A percentile compares a stretch with the other conserved stretches of the same genome.
These are phyloP conservation scores for Penicillium maclennaniae DNA, from an alignment of 495 filamentous ascomycete species.

Conservation along the genomic window DNA sequence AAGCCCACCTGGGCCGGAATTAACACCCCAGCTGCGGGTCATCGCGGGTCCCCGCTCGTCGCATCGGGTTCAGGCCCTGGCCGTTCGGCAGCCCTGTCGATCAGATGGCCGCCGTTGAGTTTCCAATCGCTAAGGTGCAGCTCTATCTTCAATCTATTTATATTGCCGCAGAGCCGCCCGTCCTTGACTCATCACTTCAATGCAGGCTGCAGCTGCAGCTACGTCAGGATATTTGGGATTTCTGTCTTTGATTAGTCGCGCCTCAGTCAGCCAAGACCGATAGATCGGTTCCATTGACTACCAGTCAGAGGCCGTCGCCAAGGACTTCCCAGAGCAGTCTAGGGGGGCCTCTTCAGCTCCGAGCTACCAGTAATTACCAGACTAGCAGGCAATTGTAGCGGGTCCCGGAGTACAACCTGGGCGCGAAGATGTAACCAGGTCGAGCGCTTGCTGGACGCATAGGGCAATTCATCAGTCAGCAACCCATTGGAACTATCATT, in stretches of 20 bases:
- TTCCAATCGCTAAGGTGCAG: constrained; percentile 12
- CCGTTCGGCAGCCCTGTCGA: constrained; percentile 3
- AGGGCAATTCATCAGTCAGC: constrained; percentile 5
- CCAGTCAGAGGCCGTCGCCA: constrained; percentile 4
- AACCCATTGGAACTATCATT: constrained; percentile 1
- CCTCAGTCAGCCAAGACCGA: constrained; percentile 8
- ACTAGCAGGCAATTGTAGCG: background rate
- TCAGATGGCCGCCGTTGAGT: constrained; percentile 19
- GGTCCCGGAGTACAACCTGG: constrained; percentile 11
- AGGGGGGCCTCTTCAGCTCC: background rate
- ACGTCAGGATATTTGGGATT: no score
- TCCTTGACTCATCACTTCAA: background rate
- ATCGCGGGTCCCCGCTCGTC: constrained; percentile 18
- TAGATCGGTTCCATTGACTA: constrained; percentile 4
- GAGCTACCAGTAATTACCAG: background rate
- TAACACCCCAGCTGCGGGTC: constrained; percentile 6
- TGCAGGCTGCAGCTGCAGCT: background rate
- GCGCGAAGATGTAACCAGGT: constrained; percentile 13
- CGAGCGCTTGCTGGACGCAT: constrained; percentile 9
- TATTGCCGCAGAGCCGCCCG: background rate
- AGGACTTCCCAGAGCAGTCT: background rate
- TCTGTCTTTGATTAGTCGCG: background rate
- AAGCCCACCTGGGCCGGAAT: constrained; percentile 2
- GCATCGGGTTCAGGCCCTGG: constrained; percentile 1
- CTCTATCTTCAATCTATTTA: background rate